Conservation (phyloP, 2,329 filamentous ascomycete species). For the Hymenotorrendiella dingleyae region DNA sequence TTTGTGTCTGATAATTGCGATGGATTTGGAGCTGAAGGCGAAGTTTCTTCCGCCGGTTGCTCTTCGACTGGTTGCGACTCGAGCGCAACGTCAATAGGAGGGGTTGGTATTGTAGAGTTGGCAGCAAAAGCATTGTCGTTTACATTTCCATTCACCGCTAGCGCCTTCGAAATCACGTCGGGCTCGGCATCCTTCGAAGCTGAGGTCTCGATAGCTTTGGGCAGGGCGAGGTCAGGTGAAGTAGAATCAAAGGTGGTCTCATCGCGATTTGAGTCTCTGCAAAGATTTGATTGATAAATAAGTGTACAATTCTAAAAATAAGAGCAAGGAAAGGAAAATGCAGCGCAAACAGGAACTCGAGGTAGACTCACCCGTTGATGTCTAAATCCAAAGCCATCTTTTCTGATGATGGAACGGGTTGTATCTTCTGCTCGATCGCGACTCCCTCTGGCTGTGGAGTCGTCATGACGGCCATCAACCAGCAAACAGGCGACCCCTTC, state of each 20-base stretch:
- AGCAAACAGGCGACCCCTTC: not conserved
- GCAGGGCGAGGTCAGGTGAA: constrained; percentile 13
- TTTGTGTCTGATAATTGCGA: constrained; percentile 17
- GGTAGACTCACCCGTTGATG: constrained; percentile 53
- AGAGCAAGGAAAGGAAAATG: constrained; percentile 17
- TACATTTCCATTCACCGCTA: constrained; percentile 19
- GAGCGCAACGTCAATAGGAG: constrained; percentile 7
- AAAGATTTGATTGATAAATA: constrained; percentile 30
- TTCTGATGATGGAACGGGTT: constrained; percentile 39
- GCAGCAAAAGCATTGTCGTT: constrained; percentile 25
- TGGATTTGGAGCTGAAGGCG: constrained; percentile 11
- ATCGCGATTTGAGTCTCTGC: constrained; percentile 28
- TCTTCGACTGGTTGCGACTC: constrained; percentile 11
- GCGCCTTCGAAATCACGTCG: constrained; percentile 5
- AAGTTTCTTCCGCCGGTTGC: constrained; percentile 7
- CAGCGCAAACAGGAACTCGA: constrained; percentile 24
- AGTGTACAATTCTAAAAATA: constrained; percentile 21
- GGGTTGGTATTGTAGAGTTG: constrained; percentile 23
- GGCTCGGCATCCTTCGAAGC: constrained; percentile 6
- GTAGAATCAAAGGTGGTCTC: constrained; percentile 23
- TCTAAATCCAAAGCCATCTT: constrained; percentile 47
- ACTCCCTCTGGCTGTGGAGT: constrained; percentile 35
- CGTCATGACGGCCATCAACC: constrained; percentile 49
- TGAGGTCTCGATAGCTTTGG: constrained; percentile 12
- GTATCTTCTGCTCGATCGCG: constrained; percentile 44